These are phyloP conservation scores for Eutypella sp. DNA, from an alignment of 2,329 filamentous ascomycete species.

Conservation along the genomic window DNA sequence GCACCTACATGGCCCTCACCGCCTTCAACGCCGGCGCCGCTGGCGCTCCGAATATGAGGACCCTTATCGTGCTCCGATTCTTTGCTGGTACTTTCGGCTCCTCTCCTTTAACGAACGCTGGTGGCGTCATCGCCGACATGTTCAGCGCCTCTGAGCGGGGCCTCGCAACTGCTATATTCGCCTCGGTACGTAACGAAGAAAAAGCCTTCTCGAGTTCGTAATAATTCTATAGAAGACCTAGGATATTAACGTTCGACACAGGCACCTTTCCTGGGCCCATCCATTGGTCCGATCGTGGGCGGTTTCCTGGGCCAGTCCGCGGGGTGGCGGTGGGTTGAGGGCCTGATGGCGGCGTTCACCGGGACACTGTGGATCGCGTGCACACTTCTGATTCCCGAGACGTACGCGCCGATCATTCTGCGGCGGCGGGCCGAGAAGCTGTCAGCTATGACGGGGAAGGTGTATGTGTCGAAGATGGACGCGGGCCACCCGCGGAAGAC, in stretches of 20 bases:
- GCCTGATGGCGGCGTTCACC: conserved; percentile 59
- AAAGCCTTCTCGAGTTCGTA: background rate
- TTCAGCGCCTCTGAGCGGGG: conserved; percentile 46
- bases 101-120: conserved; percentile 51
- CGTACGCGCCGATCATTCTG: conserved; percentile 55
- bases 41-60: conserved; percentile 46
- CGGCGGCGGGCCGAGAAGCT: conserved; percentile 48
- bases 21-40: conserved; percentile 54
- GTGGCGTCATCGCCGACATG: conserved; percentile 56
- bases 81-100: conserved; percentile 54
- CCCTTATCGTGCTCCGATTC: conserved; percentile 56
- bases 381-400: conserved; percentile 51
- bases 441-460: conserved; percentile 47
- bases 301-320: conserved; percentile 60
- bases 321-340: conserved; percentile 68
- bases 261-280: conserved; percentile 63
- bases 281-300: conserved; percentile 58
- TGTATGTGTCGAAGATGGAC: conserved; percentile 51
- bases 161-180: conserved; percentile 58
- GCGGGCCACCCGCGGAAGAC: conserved; percentile 36
- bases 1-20: conserved; percentile 49
- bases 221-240: background rate
- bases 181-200: conserved; percentile 39
- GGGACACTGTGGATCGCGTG: conserved; percentile 54
- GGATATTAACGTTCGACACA: conserved; percentile 4